Conservation (phyloP, 345 rosid genomes). For the Sonneratia alba region DNA sequence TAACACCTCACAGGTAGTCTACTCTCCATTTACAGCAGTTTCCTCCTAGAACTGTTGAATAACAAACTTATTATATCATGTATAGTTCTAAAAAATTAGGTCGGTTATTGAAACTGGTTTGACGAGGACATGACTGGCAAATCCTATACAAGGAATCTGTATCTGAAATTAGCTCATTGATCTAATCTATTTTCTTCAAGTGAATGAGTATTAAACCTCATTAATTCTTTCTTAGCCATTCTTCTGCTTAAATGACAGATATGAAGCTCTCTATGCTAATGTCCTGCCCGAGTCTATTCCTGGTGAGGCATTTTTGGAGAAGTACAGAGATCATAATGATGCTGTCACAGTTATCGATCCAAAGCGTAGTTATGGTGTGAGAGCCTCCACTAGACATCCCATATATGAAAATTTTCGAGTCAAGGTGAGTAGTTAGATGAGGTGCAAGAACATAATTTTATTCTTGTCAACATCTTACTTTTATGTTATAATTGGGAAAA, state of each 20-base stretch:
- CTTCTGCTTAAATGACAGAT: conserved; percentile 30
- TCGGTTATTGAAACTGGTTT: not conserved
- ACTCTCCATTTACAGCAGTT: not conserved
- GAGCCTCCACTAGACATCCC: conserved; percentile 74
- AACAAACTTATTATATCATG: not conserved
- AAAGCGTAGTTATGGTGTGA: conserved; percentile 60
- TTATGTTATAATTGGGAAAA: not conserved
- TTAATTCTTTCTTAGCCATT: not conserved
- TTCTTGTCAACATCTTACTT: not conserved
- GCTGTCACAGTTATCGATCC: conserved; percentile 72
- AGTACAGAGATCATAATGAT: conserved; percentile 69
- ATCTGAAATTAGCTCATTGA: too few relatives aligned
- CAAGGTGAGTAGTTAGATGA: conserved; percentile 42
- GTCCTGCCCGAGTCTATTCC: conserved; percentile 62
- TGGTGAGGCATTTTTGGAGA: conserved; percentile 62
- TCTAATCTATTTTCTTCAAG: not conserved
- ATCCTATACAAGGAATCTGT: not conserved
- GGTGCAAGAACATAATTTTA: not conserved
- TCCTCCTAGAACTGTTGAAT: not conserved
- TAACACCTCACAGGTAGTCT: conserved; percentile 80
- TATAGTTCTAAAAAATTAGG: not conserved
- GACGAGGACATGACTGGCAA: not conserved
- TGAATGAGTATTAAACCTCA: not conserved
- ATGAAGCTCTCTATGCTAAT: conserved; percentile 71
- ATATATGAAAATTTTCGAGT: conserved; percentile 88